Conservation (phyloP, 345 rosid genomes). For the Salix exigua region DNA sequence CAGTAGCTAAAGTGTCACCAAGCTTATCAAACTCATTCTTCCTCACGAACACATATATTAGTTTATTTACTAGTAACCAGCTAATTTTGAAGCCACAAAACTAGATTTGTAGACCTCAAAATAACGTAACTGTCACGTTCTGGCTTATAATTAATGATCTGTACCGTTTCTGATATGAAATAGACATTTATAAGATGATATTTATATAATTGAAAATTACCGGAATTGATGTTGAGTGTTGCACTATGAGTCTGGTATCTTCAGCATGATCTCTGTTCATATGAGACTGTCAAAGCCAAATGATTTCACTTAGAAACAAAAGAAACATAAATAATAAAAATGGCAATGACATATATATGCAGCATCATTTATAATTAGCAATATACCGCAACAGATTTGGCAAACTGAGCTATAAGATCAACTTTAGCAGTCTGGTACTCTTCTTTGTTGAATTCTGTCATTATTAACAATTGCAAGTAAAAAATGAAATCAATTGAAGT, state of each 20-base stretch:
- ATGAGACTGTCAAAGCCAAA: constrained; percentile 53
- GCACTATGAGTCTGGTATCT: constrained; percentile 76
- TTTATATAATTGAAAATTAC: constrained; percentile 35
- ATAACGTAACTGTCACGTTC: background rate
- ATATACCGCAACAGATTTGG: constrained; percentile 82
- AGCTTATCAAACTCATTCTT: background rate
- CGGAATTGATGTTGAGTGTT: constrained; percentile 65
- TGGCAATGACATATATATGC: background rate
- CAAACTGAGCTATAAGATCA: constrained; percentile 80
- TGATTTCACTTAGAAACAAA: background rate
- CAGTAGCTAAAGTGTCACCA: too few species aligned
- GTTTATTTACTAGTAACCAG: background rate
- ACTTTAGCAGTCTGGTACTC: constrained; percentile 65
- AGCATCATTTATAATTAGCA: constrained; percentile 11
- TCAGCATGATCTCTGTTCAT: constrained; percentile 94
- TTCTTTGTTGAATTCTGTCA: constrained; percentile 67
- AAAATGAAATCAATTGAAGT: background rate
- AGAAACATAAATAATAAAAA: constrained; percentile 6
- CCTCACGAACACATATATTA: background rate
- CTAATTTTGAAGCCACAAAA: background rate
- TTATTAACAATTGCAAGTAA: constrained; percentile 1
- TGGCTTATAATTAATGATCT: background rate
- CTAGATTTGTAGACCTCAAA: background rate
- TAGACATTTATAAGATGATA: constrained; percentile 3
- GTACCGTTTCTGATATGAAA: background rate